These are phyloP conservation scores for Rhododendron kiyosumense DNA, from an alignment of 148 eudicot genomes.

Conservation along the genomic window DNA sequence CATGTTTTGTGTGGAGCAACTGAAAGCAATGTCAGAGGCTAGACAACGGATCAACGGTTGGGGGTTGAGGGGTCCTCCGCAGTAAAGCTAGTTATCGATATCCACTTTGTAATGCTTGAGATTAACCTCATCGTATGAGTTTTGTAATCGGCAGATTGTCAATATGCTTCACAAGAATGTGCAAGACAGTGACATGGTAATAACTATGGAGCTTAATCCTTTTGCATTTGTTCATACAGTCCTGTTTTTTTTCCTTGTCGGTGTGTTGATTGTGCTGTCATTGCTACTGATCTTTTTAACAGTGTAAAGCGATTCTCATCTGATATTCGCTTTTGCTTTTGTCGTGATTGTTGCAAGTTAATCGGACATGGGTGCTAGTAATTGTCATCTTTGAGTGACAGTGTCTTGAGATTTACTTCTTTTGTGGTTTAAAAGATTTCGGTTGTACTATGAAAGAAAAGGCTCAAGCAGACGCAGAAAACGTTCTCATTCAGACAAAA, in stretches of 20 bases:
- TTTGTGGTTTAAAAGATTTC: no score
- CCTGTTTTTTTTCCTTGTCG: background rate
- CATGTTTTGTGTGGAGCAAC: background rate
- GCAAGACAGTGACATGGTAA: background rate
- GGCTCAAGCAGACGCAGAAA: no score
- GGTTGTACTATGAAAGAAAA: no score
- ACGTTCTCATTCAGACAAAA: background rate
- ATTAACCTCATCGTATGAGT: background rate
- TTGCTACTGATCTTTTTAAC: background rate
- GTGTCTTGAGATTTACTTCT: background rate
- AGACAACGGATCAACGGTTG: background rate
- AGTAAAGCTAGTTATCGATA: background rate
- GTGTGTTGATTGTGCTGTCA: background rate
- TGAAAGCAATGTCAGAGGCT: background rate
- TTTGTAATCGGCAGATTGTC: background rate
- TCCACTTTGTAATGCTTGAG: background rate
- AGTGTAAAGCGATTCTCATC: background rate
- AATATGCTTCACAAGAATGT: background rate
- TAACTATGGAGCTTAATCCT: background rate
- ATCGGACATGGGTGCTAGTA: background rate
- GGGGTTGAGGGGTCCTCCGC: background rate
- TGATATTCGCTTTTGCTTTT: background rate
- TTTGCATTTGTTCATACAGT: background rate
- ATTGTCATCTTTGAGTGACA: background rate
- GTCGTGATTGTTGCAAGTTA: background rate